Evolutionary conservation across 2,329 filamentous ascomycete species (phyloP), one percentile per base, ranked within the genome.

Genomic region (Cytospora piceae): DNA sequence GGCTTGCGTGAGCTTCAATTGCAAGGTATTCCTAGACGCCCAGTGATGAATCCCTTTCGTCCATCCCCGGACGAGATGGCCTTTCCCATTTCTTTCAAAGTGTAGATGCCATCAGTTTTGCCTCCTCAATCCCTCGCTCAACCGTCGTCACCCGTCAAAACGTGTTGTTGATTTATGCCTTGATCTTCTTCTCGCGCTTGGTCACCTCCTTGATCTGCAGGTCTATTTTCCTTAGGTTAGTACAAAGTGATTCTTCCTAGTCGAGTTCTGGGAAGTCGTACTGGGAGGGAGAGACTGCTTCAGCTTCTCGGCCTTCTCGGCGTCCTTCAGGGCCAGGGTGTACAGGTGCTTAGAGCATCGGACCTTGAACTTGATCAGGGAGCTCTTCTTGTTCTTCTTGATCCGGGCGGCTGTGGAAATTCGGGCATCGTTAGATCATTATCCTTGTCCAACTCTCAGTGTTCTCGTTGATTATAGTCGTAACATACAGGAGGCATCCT

Each of bases 301-400:
- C 75, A 99, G 90, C 92, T 99, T 99, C 87, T 98, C 95, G 83
- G 94, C 96, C 92, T 98, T 98, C 81, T 97, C 95, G 78, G 89
- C 88, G 85, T 99, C 95, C 90, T 97, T 97, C 77, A 99, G 90
- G 80, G 96, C 92, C 76, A 99, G 90, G 75, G 95, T 97, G 91
- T 99, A 99, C 75, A 99, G 87, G 87, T 95, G 90, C 78, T 90
- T 89, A 81, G 92, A 87, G 91, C 95, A 98, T 83, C 95, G 93
- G 88, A 99, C 94, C 93, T 99, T 99, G 93, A 99, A 98, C 91
- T 99, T 99, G 90, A 95, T 94, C 87, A 94, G 90, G 81, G 90
- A 87, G 78, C 85, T 85, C 85, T 91, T 90, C 83, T 89, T 90
- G 89, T 90, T 96, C 88, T 96, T 95, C 93, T 98, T 94, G 87